These are phyloP conservation scores for Yarrowia sp. DNA, from an alignment of 805 yeast species.

Conservation along the genomic window DNA sequence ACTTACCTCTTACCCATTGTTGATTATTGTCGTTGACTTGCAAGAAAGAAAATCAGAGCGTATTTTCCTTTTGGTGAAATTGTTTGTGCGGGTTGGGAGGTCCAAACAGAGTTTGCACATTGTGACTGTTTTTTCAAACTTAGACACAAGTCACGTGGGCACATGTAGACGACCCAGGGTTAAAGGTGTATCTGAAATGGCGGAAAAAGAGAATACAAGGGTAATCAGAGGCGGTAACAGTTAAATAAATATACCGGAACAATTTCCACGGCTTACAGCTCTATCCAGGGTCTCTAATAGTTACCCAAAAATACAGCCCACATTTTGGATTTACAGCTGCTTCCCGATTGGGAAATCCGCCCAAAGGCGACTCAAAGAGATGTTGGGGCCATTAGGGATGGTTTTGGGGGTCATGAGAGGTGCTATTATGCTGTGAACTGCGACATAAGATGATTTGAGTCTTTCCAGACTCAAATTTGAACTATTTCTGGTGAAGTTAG, in stretches of 20 bases:
- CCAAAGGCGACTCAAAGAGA: not conserved
- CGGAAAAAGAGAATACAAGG: no score
- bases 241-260: no score
- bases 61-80: constrained; percentile 27
- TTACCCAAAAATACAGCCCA: not conserved
- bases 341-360: not conserved
- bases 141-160: not conserved
- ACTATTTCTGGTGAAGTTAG: no score
- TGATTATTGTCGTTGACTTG: constrained; percentile 28
- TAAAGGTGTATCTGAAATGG: no score
- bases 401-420: not conserved
- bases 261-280: no score
- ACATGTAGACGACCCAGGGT: not conserved
- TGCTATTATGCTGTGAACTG: no score
- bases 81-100: constrained; percentile 16
- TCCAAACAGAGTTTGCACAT: not conserved
- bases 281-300: no score
- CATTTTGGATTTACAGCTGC: not conserved
- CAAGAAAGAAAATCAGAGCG: constrained; percentile 27
- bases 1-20: constrained; percentile 36
- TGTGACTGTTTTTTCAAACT: constrained; percentile 25
- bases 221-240: no score
- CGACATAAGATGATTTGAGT: no score
- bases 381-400: no score
- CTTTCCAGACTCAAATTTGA: no score